Conservation (phyloP, 2,329 filamentous ascomycete genomes). For the Ophiocordyceps robertsii region DNA sequence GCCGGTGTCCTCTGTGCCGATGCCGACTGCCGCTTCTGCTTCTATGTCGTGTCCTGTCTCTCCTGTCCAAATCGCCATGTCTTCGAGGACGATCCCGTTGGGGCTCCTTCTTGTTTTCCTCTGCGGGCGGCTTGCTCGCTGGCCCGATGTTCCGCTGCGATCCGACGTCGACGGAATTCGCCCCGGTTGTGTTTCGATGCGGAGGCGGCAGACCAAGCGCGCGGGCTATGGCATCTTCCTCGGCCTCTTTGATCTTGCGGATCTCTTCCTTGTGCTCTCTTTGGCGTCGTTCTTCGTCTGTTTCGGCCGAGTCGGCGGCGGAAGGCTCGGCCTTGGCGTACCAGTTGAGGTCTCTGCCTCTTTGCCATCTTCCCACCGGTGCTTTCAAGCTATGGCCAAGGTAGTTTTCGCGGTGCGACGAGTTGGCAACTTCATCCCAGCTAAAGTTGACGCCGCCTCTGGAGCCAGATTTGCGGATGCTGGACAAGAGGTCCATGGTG, state of each 20-base stretch:
- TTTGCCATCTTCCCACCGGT: slow-evolving; percentile 84
- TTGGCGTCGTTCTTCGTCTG: slow-evolving; percentile 42
- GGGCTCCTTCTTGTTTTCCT: slow-evolving; percentile 11
- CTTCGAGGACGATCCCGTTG: slow-evolving; percentile 16
- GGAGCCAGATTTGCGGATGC: slow-evolving; percentile 80
- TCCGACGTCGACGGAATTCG: slow-evolving; percentile 56
- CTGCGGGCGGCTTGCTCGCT: slow-evolving; percentile 9
- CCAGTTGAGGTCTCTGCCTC: slow-evolving; percentile 55
- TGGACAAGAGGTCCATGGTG: slow-evolving; percentile 82
- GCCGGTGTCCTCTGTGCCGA: slow-evolving; percentile 14
- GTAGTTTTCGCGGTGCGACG: slow-evolving; percentile 75
- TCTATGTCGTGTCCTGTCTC: slow-evolving; percentile 19
- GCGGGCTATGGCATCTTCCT: slow-evolving; percentile 77
- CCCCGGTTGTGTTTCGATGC: slow-evolving; percentile 40
- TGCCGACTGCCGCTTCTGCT: slow-evolving; percentile 16
- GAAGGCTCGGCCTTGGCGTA: slow-evolving; percentile 42
- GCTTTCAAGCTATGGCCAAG: slow-evolving; percentile 88
- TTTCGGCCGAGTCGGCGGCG: slow-evolving; percentile 36
- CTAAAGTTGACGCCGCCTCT: slow-evolving; percentile 91
- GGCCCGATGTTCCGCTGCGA: slow-evolving; percentile 20
- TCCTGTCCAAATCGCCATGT: slow-evolving; percentile 16
- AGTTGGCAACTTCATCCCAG: slow-evolving; percentile 87
- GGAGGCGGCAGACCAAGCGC: slow-evolving; percentile 71
- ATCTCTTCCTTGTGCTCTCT: slow-evolving; percentile 64
- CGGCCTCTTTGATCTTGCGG: slow-evolving; percentile 72